Conservation (phyloP, 2,329 filamentous ascomycete species). For the Blumeriella jaapii region DNA sequence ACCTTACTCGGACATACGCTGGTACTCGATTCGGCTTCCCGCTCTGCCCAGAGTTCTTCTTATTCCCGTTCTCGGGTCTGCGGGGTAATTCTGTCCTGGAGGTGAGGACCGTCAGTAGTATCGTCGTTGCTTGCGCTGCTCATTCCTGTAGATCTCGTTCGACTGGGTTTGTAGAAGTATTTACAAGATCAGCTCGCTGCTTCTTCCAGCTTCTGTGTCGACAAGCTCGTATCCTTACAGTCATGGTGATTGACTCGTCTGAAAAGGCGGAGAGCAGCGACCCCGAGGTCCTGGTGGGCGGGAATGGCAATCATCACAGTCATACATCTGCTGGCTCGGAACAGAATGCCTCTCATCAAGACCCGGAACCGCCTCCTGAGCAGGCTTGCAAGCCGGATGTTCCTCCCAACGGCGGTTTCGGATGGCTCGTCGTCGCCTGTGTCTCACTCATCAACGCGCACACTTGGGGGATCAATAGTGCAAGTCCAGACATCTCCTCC, state of each 20-base stretch:
- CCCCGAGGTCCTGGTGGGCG: background rate
- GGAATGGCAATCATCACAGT: too few relatives aligned
- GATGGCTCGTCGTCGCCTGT: conserved; percentile 41
- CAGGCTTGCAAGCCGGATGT: conserved; percentile 22
- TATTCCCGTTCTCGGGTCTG: too few relatives aligned
- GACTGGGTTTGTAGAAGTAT: too few relatives aligned
- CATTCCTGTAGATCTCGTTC: too few relatives aligned
- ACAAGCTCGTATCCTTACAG: background rate
- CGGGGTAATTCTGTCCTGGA: too few relatives aligned
- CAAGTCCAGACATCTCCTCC: conserved; percentile 10
- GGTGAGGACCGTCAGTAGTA: too few relatives aligned
- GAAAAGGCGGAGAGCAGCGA: conserved; percentile 2
- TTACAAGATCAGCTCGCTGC: too few relatives aligned
- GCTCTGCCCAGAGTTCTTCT: too few relatives aligned
- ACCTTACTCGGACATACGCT: too few relatives aligned
- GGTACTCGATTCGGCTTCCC: too few relatives aligned
- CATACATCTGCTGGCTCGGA: conserved; percentile 9
- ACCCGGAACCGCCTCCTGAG: conserved; percentile 3
- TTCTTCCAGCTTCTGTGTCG: too few relatives aligned
- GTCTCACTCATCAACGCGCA: conserved; percentile 34
- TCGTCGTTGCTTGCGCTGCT: too few relatives aligned
- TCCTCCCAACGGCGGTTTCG: conserved; percentile 45
- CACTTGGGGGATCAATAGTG: conserved; percentile 33
- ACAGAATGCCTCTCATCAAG: conserved; percentile 8
- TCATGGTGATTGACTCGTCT: background rate